Conservation (phyloP, 1,284 basidiomycete genomes). For the Neolentinus lepideus region DNA sequence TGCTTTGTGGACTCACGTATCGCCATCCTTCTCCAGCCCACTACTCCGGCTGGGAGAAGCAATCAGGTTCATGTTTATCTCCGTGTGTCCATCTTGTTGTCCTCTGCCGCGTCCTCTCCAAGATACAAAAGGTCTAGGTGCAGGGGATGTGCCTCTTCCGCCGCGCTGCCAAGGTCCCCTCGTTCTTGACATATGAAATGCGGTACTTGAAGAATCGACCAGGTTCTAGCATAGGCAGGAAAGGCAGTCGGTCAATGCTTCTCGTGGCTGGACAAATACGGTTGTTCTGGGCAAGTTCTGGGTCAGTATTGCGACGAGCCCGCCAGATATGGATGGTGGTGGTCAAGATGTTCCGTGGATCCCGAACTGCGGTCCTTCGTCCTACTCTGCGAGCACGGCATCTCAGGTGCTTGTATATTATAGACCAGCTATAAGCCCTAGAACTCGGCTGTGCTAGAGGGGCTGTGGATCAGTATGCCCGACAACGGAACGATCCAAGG, state of each 20-base stretch:
- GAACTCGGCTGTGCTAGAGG: neutral
- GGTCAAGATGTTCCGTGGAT: neutral
- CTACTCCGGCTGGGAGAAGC: slow-evolving; percentile 68
- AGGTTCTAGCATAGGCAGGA: neutral
- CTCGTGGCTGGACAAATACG: neutral
- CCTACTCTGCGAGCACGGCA: neutral
- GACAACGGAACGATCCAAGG: neutral
- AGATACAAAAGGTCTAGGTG: neutral
- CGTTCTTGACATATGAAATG: neutral
- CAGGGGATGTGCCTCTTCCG: neutral
- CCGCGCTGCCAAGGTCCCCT: neutral
- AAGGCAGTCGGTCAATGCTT: neutral
- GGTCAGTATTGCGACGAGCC: neutral
- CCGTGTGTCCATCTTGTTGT: neutral
- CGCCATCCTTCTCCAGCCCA: slow-evolving; percentile 61
- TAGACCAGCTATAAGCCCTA: no score
- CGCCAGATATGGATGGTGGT: neutral
- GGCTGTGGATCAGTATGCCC: neutral
- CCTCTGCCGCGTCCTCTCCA: neutral
- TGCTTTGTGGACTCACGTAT: slow-evolving; percentile 45
- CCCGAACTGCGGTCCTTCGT: neutral
- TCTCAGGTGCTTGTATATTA: no score
- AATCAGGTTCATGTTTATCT: slow-evolving; percentile 44
- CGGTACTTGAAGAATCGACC: neutral
- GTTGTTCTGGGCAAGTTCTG: neutral